These are phyloP conservation scores for Verbascum thapsus DNA, from an alignment of 257 asterid genomes.

Conservation along the genomic window DNA sequence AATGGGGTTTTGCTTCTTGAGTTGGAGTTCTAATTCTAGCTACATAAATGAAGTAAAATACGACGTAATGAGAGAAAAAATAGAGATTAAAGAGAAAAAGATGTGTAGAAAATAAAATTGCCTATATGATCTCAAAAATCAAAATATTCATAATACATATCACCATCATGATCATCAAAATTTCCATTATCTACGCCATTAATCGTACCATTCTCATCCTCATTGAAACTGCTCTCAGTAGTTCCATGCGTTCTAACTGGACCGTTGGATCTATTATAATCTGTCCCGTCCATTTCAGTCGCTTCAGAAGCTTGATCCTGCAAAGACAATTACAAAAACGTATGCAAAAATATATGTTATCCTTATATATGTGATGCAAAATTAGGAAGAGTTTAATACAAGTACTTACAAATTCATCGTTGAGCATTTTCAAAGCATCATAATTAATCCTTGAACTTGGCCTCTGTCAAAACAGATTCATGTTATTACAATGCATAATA, in stretches of 20 bases:
- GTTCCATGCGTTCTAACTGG: slow-evolving; percentile 13
- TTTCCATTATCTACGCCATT: slow-evolving; percentile 23
- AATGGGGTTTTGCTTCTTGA: no score
- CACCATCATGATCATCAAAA: slow-evolving; percentile 17
- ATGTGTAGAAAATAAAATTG: not conserved
- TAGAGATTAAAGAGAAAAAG: no score
- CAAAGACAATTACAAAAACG: slow-evolving; percentile 1
- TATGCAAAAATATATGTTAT: not conserved
- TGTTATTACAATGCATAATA: slow-evolving; percentile 7
- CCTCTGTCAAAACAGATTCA: slow-evolving; percentile 38
- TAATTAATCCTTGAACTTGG: slow-evolving; percentile 54
- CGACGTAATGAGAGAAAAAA: no score
- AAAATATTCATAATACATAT: slow-evolving; percentile 17
- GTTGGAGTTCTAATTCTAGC: no score
- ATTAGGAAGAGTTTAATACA: not conserved
- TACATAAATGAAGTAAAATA: no score
- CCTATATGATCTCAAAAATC: slow-evolving; percentile 1
- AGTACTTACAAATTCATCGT: slow-evolving; percentile 44
- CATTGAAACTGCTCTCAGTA: slow-evolving; percentile 23
- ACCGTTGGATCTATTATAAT: slow-evolving; percentile 22
- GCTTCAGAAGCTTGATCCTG: slow-evolving; percentile 36
- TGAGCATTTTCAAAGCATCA: slow-evolving; percentile 44
- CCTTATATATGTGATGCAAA: not conserved
- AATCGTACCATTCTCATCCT: slow-evolving; percentile 27
- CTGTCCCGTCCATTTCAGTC: slow-evolving; percentile 11